A percentile compares a stretch with the other conserved stretches of the same genome.
Conservation (phyloP, 208 protist species). For the Naegleria fowleri region DNA sequence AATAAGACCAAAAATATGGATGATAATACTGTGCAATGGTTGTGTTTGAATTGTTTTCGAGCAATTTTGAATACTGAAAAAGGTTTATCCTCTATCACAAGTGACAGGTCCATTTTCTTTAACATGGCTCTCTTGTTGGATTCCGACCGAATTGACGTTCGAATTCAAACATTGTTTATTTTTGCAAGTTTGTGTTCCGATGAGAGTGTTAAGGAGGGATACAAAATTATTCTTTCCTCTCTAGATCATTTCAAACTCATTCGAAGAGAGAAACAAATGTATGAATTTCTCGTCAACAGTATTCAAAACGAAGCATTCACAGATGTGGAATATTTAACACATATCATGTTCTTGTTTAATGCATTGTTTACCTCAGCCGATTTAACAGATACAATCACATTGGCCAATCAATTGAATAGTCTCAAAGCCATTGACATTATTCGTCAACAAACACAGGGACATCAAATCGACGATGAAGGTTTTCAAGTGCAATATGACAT, state of each 20-base stretch:
- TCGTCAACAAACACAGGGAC: neutral
- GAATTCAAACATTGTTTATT: neutral
- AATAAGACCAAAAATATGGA: neutral
- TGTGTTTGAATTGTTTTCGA: neutral
- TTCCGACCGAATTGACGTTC: neutral
- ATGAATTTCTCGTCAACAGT: neutral
- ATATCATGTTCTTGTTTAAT: neutral
- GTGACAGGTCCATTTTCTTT: neutral
- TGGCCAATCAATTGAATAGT: neutral
- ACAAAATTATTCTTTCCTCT: neutral
- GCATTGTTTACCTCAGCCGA: neutral
- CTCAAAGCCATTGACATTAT: neutral
- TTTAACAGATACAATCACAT: neutral
- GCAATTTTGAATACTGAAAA: conserved; percentile 1
- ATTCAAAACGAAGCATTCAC: neutral
- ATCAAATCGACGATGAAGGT: neutral
- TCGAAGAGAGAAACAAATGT: neutral
- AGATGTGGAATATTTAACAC: neutral
- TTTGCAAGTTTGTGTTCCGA: neutral
- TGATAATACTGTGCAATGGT: neutral
- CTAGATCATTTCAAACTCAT: neutral
- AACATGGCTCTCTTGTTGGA: neutral
- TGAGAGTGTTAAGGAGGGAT: neutral
- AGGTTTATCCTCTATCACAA: neutral
- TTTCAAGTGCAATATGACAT: neutral